phyloP scores from a whole-genome alignment of 306 rosid genomes.

The Prunus mongolica region DNA sequence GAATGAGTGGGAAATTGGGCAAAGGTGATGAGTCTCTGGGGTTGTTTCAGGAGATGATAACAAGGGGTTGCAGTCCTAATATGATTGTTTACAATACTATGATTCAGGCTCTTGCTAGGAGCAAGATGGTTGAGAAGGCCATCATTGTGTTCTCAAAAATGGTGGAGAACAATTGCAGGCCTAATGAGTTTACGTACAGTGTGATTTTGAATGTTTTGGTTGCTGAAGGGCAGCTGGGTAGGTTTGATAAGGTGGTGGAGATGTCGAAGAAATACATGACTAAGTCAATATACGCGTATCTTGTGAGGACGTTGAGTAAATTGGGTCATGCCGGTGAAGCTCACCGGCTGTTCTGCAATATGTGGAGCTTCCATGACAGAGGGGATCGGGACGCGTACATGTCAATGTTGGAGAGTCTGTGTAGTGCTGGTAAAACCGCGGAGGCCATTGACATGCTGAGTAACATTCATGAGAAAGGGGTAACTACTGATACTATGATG shows the following conservation, averaged over 20 bases:
- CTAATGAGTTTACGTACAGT: conserved; percentile 79
- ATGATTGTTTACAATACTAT: conserved; percentile 73
- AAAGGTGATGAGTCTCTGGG: conserved; percentile 50
- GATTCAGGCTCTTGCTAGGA: conserved; percentile 79
- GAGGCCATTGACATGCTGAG: conserved; percentile 78
- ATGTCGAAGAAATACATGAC: conserved; percentile 57
- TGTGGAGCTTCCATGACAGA: conserved; percentile 77
- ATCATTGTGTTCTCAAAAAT: conserved; percentile 64
- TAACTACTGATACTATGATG: conserved; percentile 70
- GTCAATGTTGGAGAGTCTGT: conserved; percentile 86
- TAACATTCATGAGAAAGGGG: conserved; percentile 78
- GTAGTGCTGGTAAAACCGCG: conserved; percentile 60
- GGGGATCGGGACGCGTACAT: conserved; percentile 74
- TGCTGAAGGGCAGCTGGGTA: conserved; percentile 73
- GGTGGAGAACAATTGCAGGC: conserved; percentile 70
- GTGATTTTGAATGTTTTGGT: conserved; percentile 63
- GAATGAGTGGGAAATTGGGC: conserved; percentile 73
- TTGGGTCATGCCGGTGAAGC: conserved; percentile 85
- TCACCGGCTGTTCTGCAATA: conserved; percentile 81
- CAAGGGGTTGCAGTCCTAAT: conserved; percentile 58
- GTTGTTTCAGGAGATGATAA: conserved; percentile 62
- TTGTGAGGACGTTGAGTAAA: conserved; percentile 69
- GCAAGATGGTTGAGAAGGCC: conserved; percentile 69
- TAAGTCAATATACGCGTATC: conserved; percentile 63
- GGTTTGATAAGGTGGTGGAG: conserved; percentile 59